Percentiles rank a stretch among this genome's conserved stretches.
Evolutionary conservation across 164 flowering plant species (phyloP).

Genomic region (Aristolochia fimbriata): DNA sequence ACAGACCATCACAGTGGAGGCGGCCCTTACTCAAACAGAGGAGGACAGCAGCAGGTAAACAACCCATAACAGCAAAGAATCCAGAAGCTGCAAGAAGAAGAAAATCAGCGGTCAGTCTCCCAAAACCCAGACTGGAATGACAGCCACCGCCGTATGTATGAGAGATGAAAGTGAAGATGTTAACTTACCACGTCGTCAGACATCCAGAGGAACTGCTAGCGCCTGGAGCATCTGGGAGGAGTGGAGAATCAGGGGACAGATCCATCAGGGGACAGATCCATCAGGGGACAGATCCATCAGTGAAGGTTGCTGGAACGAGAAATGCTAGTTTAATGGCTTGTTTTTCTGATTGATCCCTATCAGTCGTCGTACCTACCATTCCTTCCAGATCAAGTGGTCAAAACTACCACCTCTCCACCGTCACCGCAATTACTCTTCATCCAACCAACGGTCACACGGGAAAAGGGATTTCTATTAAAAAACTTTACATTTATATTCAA

Average conservation of each 20-base stretch:
- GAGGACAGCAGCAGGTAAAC: conserved; percentile 9
- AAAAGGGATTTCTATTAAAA: no score
- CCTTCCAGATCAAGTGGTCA: no score
- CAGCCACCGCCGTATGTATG: not conserved
- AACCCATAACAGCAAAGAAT: conserved; percentile 10
- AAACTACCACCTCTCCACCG: no score
- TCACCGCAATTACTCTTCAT: no score
- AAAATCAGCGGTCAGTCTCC: not conserved
- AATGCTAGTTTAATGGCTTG: not conserved
- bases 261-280: no score
- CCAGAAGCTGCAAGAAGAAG: conserved; percentile 7
- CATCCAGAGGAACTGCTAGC: not conserved
- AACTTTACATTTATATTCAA: no score
- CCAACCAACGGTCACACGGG: no score
- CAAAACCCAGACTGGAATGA: not conserved
- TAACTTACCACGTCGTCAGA: conserved; percentile 3
- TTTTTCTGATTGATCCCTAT: no score
- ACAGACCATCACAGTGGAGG: not conserved
- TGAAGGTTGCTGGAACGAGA: not conserved
- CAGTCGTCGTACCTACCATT: no score
- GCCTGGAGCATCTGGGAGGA: conserved; percentile 1
- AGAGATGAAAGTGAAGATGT: conserved; percentile 1
- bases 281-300: conserved; percentile 5
- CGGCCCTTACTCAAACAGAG: conserved; percentile 11
- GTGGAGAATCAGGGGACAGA: conserved; percentile 1